These are phyloP conservation scores for Ceriops zippeliana DNA, from an alignment of 345 rosid genomes.

Conservation along the genomic window DNA sequence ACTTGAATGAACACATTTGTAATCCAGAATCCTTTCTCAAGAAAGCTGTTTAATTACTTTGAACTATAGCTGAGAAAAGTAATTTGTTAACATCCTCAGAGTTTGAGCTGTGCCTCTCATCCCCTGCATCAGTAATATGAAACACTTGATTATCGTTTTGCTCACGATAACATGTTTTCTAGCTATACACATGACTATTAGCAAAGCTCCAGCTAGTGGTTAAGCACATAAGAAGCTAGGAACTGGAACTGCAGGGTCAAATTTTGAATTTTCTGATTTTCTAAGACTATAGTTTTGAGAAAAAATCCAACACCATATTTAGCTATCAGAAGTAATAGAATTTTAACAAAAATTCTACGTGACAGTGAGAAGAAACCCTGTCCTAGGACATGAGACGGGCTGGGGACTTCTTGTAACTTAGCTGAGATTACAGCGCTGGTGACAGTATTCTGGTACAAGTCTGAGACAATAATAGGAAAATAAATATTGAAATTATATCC, in stretches of 20 bases:
- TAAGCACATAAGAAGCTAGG: no score
- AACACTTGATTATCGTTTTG: not conserved
- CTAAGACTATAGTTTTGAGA: no score
- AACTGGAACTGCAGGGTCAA: no score
- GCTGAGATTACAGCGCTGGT: not conserved
- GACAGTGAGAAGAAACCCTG: not conserved
- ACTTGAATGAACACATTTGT: not conserved
- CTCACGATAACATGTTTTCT: not conserved
- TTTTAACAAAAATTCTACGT: not conserved
- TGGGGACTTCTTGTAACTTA: not conserved
- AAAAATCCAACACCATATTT: not conserved
- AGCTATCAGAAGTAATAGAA: not conserved
- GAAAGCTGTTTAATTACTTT: slow-evolving; percentile 31
- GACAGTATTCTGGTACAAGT: no score
- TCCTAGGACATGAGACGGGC: not conserved
- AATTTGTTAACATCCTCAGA: slow-evolving; percentile 64
- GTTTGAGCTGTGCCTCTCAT: slow-evolving; percentile 43
- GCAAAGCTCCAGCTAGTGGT: not conserved
- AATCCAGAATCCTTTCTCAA: not conserved
- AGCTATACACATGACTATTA: not conserved
- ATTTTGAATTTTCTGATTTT: no score
- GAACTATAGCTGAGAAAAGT: slow-evolving; percentile 71
- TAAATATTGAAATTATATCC: not conserved
- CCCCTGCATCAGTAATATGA: slow-evolving; percentile 41
- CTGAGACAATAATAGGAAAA: no score